Evolutionary conservation across 2,329 filamentous ascomycete species (phyloP), one percentile per base, ranked within the genome.

Genomic region (Falciphora oryzae): DNA sequence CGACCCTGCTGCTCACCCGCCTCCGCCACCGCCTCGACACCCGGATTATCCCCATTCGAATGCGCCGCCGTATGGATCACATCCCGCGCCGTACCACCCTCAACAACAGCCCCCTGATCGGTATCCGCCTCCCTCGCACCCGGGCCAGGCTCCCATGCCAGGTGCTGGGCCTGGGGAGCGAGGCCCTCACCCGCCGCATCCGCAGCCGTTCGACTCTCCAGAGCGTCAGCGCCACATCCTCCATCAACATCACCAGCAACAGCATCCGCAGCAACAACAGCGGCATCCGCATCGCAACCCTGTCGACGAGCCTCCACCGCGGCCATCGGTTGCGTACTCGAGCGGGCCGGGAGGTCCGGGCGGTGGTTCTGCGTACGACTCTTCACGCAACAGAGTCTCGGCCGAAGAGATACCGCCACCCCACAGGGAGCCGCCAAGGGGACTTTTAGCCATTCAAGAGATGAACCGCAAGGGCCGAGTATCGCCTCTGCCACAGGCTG

Each of bases 401-500:
- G 61, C 27, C 16, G 85, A 83, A 63, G 84, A 83, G 64, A 82
- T 86, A 62, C 81, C 85, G 38, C 81, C 85, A 57, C 81, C 85
- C 53, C 62, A 58, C 14, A 82, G 84, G 63, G 77, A 76, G 11
- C 84, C 84, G 61, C 87, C 82, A 66, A 82, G 90, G 67, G 88
- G 85, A 53, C 81, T 96, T 58, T 80, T 97, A n/a, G 88, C 87
- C 3, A 83, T 96, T 14, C 92, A 96, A 70, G 89, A 91, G 65
- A 88, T 89, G 66, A 93, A 92, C 72, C 87, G 92, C 63, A 90
- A 89, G 68, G 93, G 93, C 1, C 88, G 93, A 61, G 83, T 92
- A 56, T 97, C 94, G 11, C 94, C 94, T 1, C 80, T 97, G 22
- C 94, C 94, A 1, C 94, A 97, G 75, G 93, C 94, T 28, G 93